These are phyloP conservation scores for Rubia peregrina DNA, from an alignment of 305 asterid species.

Conservation along the genomic window DNA sequence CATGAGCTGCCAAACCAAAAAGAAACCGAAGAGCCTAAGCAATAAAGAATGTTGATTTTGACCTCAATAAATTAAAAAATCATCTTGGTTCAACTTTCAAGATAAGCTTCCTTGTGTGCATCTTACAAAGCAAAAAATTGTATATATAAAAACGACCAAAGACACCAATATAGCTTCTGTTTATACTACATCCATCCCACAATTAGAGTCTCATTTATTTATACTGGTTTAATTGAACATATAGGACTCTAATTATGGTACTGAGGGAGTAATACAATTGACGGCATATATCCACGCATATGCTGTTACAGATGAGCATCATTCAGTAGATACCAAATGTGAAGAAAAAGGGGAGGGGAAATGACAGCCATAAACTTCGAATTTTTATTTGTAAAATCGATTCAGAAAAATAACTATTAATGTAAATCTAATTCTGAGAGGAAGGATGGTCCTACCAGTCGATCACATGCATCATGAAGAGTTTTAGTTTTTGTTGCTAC, in stretches of 20 bases:
- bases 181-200: not conserved
- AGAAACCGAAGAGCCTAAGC: conserved; percentile 24
- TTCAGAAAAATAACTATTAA: not conserved
- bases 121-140: not conserved
- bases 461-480: conserved; percentile 96
- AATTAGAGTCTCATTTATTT: not conserved
- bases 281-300: not conserved
- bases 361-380: not conserved
- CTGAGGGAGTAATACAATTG: not conserved
- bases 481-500: conserved; percentile 96
- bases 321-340: not conserved
- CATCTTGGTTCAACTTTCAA: not conserved
- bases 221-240: not conserved
- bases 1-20: conserved; percentile 58
- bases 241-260: not conserved
- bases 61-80: not conserved
- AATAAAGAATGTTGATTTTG: not conserved
- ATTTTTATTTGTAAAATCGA: not conserved
- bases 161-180: not conserved
- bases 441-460: conserved; percentile 58
- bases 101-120: not conserved
- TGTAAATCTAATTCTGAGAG: conserved; percentile 2
- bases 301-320: not conserved
- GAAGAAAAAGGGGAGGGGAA: not conserved
- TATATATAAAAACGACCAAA: not conserved